A percentile compares a stretch with the other conserved stretches of the same genome.
phyloP scores from a whole-genome alignment of 2,329 filamentous ascomycete genomes.

The Aspergillus floridensis region DNA sequence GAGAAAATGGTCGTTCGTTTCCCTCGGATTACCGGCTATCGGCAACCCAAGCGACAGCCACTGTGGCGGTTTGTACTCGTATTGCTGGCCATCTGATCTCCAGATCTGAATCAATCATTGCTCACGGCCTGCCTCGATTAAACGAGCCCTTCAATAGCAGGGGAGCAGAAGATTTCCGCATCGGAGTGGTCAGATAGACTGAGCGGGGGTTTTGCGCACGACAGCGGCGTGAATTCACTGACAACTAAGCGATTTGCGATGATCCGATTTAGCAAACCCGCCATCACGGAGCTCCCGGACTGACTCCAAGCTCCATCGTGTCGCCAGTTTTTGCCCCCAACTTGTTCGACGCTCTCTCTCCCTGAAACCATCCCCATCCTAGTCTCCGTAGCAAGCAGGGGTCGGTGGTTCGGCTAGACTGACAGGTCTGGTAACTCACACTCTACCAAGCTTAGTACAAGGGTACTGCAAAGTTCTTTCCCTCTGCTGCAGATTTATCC shows the following conservation, averaged over 20 bases:
- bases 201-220: neutral
- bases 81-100: slow-evolving; percentile 13
- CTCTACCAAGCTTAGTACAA: too few species aligned
- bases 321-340: neutral
- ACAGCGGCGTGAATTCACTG: neutral
- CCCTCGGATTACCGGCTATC: slow-evolving; percentile 6
- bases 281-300: neutral
- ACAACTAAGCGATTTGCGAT: neutral
- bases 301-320: neutral
- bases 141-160: too few species aligned
- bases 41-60: slow-evolving; percentile 5
- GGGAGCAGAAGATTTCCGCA: neutral
- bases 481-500: slow-evolving; percentile 2
- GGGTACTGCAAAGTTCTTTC: neutral
- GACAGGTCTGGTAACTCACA: neutral
- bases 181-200: neutral
- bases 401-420: neutral
- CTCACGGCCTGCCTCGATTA: neutral
- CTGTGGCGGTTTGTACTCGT: slow-evolving; percentile 15
- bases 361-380: slow-evolving; percentile 1
- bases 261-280: neutral
- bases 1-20: neutral
- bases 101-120: neutral
- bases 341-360: neutral
- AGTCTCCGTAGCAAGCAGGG: neutral